Evolutionary conservation across 805 yeast species (phyloP).

Genomic region (Schizosaccharomyces cryophilus): DNA sequence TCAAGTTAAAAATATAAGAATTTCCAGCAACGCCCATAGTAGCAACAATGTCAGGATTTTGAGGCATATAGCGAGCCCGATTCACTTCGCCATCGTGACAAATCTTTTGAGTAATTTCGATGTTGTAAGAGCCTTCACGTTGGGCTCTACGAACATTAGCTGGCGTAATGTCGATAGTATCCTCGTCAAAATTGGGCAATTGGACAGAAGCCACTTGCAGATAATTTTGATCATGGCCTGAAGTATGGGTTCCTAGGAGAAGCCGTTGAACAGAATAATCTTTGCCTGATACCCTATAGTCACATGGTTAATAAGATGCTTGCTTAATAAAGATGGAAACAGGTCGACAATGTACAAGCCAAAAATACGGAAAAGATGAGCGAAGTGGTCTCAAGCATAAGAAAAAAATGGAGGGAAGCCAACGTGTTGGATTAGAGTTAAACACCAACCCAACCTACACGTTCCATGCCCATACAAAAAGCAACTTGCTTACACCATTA

Average conservation of each 20-base stretch:
- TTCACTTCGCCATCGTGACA: conserved; percentile 44
- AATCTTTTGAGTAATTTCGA: conserved; percentile 26
- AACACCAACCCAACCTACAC: background rate
- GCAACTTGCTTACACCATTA: too few species aligned
- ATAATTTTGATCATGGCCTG: conserved; percentile 30
- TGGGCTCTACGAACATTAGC: background rate
- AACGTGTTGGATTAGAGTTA: background rate
- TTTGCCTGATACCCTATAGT: conserved; percentile 7
- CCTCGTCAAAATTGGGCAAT: conserved; percentile 13
- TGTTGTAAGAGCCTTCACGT: conserved; percentile 12
- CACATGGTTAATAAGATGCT: conserved; percentile 1
- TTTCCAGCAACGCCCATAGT: conserved; percentile 24
- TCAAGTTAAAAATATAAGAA: conserved; percentile 22
- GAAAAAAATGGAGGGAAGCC: too few species aligned
- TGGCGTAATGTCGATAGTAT: conserved; percentile 8
- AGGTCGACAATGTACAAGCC: too few species aligned
- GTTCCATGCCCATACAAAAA: too few species aligned
- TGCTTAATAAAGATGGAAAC: background rate
- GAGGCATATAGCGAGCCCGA: conserved; percentile 30
- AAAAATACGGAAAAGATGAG: too few species aligned
- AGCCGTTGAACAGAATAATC: conserved; percentile 20
- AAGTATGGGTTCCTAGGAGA: conserved; percentile 39
- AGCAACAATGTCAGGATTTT: conserved; percentile 23
- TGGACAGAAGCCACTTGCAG: conserved; percentile 17
- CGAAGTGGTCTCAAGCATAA: too few species aligned